Evolutionary conservation across 768 basidiomycete species (phyloP).

Genomic region (Agrocybe pediades): DNA sequence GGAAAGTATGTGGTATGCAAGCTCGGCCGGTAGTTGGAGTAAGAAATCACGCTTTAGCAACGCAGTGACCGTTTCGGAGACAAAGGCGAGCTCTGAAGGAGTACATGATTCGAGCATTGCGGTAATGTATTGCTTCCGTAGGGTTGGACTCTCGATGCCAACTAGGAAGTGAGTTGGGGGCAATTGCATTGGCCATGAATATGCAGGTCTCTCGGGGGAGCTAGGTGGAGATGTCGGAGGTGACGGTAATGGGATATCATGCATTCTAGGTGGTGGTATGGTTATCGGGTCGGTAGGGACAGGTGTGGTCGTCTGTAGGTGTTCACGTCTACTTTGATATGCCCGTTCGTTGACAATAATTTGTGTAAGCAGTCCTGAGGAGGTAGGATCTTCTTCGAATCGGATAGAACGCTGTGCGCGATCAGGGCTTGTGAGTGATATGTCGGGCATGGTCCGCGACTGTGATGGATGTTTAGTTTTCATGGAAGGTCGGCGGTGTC

Average conservation of each 20-base stretch:
- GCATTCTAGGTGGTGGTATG: background rate
- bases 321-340: no score
- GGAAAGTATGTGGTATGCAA: constrained; percentile 72
- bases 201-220: background rate
- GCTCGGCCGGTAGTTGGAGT: constrained; percentile 40
- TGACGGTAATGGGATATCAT: background rate
- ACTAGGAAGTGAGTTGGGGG: background rate
- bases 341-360: no score
- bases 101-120: background rate
- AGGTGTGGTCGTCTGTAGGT: background rate
- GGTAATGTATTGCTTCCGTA: background rate
- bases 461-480: no score
- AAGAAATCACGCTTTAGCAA: constrained; percentile 6
- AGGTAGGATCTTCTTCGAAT: no score
- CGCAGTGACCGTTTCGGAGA: background rate
- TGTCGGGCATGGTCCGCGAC: no score
- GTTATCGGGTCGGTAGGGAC: background rate
- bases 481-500: no score
- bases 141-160: background rate
- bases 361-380: no score
- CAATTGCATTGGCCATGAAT: background rate
- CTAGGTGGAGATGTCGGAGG: background rate
- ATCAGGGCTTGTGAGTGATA: no score
- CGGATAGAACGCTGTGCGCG: no score
- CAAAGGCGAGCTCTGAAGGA: constrained; percentile 1